Conservation (phyloP, 805 yeast species). For the Gaillardinia entomophila region DNA sequence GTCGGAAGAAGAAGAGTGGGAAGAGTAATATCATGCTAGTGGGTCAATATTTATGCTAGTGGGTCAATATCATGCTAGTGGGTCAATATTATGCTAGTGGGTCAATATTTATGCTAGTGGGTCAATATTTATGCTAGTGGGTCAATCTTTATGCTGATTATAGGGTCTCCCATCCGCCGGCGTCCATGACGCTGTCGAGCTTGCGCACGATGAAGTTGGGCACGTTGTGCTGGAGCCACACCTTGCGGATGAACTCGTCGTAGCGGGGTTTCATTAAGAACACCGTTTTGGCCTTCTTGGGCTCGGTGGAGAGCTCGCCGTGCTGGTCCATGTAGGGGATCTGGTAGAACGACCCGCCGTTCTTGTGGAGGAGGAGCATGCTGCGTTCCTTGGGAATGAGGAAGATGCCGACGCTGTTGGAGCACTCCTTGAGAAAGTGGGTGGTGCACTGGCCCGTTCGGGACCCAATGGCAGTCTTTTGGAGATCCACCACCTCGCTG, state of each 20-base stretch:
- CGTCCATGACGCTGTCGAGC: constrained; percentile 72
- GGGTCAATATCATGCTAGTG: too few relatives aligned
- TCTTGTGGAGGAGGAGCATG: constrained; percentile 57
- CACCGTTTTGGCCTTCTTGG: constrained; percentile 68
- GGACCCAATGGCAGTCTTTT: constrained; percentile 50
- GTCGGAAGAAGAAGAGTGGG: too few relatives aligned
- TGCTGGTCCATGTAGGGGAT: constrained; percentile 84
- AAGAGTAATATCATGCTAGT: too few relatives aligned
- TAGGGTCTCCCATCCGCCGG: constrained; percentile 94
- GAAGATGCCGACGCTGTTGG: constrained; percentile 63
- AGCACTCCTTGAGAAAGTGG: constrained; percentile 61
- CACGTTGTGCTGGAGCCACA: constrained; percentile 77
- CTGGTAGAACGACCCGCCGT: constrained; percentile 76
- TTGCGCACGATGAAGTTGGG: constrained; percentile 74
- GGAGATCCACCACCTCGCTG: constrained; percentile 63
- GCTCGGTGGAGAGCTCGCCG: constrained; percentile 77
- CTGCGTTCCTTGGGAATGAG: constrained; percentile 66
- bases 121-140: too few relatives aligned
- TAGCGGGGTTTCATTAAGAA: constrained; percentile 58
- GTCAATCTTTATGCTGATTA: too few relatives aligned
- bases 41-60: too few relatives aligned
- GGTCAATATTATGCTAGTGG: too few relatives aligned
- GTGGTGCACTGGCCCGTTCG: constrained; percentile 72
- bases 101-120: too few relatives aligned
- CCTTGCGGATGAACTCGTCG: constrained; percentile 54